Conservation (phyloP, 345 rosid genomes). For the Microthlaspi erraticum region DNA sequence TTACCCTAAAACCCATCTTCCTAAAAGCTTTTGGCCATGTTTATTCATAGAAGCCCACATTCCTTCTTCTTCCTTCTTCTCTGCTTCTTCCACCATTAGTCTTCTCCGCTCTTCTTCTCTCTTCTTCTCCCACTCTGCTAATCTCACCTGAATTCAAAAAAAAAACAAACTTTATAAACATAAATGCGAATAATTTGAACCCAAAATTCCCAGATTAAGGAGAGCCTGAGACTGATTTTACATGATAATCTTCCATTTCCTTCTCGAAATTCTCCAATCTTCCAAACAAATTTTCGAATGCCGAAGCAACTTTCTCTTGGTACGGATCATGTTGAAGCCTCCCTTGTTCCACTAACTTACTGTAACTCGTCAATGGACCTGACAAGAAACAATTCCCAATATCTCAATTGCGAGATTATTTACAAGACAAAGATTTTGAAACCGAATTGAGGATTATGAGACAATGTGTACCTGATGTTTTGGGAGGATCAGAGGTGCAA, state of each 20-base stretch:
- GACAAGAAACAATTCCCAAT: slow-evolving; percentile 15
- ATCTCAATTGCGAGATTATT: background rate
- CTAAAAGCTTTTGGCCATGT: slow-evolving; percentile 55
- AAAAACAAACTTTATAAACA: slow-evolving; percentile 16
- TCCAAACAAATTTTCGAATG: slow-evolving; percentile 67
- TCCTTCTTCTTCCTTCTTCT: slow-evolving; percentile 64
- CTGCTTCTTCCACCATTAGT: slow-evolving; percentile 82
- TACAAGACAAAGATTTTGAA: background rate
- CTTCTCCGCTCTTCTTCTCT: slow-evolving; percentile 71
- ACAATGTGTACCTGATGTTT: slow-evolving; percentile 47
- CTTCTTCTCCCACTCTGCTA: slow-evolving; percentile 76
- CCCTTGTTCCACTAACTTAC: slow-evolving; percentile 68
- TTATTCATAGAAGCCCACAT: slow-evolving; percentile 62
- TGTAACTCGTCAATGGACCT: slow-evolving; percentile 64
- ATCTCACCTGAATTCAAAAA: slow-evolving; percentile 56
- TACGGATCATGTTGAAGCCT: slow-evolving; percentile 73
- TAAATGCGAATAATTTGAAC: slow-evolving; percentile 5
- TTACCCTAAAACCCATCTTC: slow-evolving; percentile 72
- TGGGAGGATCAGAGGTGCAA: slow-evolving; percentile 48
- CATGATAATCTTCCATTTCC: slow-evolving; percentile 87
- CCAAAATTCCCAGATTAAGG: background rate
- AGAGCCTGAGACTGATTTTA: slow-evolving; percentile 33
- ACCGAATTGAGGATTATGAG: slow-evolving; percentile 1
- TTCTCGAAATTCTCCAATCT: slow-evolving; percentile 82
- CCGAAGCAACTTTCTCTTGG: slow-evolving; percentile 77